These are phyloP conservation scores for Cryptomeria japonica DNA, from an alignment of 75 land plant species.

Conservation along the genomic window DNA sequence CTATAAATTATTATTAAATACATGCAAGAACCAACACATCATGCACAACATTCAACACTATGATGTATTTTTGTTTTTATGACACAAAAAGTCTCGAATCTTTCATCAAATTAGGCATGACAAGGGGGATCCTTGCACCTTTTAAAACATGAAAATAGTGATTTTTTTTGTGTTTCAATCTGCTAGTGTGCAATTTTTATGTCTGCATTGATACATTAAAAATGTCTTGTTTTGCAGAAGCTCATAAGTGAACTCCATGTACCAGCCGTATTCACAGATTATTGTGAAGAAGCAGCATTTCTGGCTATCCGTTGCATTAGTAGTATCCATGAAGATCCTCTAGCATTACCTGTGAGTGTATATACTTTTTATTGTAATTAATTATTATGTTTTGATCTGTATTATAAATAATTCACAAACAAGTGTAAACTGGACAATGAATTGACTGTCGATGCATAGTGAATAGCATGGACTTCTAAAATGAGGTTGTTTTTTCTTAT, in stretches of 20 bases:
- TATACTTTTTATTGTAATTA: background rate
- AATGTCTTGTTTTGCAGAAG: slow-evolving; percentile 40
- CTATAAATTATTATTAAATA: background rate
- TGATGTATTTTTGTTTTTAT: background rate
- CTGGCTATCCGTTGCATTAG: slow-evolving; percentile 65
- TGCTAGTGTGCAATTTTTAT: background rate
- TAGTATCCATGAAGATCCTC: slow-evolving; percentile 23
- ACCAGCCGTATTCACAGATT: slow-evolving; percentile 80
- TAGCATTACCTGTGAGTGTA: slow-evolving; percentile 44
- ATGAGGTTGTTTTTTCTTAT: background rate
- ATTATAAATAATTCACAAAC: background rate
- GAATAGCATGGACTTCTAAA: background rate
- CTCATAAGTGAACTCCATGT: slow-evolving; percentile 52
- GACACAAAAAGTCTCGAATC: background rate
- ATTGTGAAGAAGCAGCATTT: slow-evolving; percentile 86
- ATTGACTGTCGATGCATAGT: background rate
- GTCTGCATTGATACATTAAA: background rate
- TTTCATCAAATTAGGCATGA: background rate
- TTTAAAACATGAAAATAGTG: background rate
- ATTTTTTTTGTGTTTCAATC: background rate
- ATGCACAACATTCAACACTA: background rate
- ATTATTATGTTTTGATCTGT: background rate
- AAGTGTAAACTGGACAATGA: background rate
- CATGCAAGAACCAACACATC: background rate
- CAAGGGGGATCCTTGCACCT: background rate